Conservation (phyloP, 2,329 filamentous ascomycete genomes). For the Lomentospora prolificans region DNA sequence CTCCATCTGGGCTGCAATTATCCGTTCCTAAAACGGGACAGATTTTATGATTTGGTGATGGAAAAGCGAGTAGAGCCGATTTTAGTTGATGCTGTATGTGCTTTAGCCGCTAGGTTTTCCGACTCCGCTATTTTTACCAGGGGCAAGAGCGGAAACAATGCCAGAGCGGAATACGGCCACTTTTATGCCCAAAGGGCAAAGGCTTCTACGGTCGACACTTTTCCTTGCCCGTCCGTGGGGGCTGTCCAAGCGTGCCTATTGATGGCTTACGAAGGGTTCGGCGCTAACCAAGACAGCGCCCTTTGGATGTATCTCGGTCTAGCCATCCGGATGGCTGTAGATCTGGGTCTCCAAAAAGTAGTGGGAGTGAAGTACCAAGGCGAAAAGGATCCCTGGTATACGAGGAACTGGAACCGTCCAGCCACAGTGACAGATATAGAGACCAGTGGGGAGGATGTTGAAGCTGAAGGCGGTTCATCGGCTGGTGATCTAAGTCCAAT, state of each 20-base stretch:
- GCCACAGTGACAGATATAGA: conserved; percentile 23
- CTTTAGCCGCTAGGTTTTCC: conserved; percentile 73
- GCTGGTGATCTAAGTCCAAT: conserved; percentile 24
- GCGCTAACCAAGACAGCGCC: conserved; percentile 77
- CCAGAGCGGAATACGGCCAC: conserved; percentile 60
- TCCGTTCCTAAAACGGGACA: conserved; percentile 65
- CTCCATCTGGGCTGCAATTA: conserved; percentile 75
- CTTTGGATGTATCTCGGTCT: conserved; percentile 91
- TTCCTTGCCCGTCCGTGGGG: conserved; percentile 71
- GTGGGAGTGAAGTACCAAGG: conserved; percentile 59
- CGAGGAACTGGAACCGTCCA: conserved; percentile 29
- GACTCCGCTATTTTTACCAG: conserved; percentile 44
- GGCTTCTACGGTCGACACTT: conserved; percentile 71
- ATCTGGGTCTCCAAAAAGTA: conserved; percentile 71
- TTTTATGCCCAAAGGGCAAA: conserved; percentile 76
- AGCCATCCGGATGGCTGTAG: conserved; percentile 73
- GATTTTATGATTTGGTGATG: conserved; percentile 64
- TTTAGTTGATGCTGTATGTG: conserved; percentile 77
- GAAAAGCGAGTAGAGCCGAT: conserved; percentile 78
- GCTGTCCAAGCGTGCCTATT: conserved; percentile 77
- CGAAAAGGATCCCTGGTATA: conserved; percentile 40
- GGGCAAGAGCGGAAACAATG: conserved; percentile 35
- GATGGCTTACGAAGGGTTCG: conserved; percentile 83
- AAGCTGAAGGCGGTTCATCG: conserved; percentile 21
- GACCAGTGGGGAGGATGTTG: conserved; percentile 31